Conservation (phyloP, 805 yeast genomes). For the Cyberlindnera xishuangbannaensis region DNA sequence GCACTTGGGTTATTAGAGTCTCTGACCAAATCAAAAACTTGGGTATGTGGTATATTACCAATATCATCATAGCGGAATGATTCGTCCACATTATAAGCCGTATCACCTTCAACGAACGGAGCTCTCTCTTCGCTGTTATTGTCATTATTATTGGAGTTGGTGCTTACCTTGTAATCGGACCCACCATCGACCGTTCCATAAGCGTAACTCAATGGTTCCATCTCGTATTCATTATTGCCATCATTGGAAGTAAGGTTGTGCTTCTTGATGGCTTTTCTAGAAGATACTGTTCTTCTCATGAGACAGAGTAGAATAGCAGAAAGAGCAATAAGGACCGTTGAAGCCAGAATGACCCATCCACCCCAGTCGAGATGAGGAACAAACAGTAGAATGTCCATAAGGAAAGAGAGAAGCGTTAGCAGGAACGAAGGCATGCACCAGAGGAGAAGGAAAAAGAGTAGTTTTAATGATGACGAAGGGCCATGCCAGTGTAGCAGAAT, state of each 20-base stretch:
- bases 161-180: slow-evolving; percentile 9
- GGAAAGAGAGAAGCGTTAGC: slow-evolving; percentile 62
- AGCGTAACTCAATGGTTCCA: slow-evolving; percentile 23
- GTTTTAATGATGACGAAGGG: slow-evolving; percentile 32
- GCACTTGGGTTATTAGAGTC: slow-evolving; percentile 9
- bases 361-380: slow-evolving; percentile 70
- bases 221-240: slow-evolving; percentile 19
- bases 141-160: slow-evolving; percentile 12
- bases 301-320: slow-evolving; percentile 64
- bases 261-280: slow-evolving; percentile 20
- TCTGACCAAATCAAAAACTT: slow-evolving; percentile 19
- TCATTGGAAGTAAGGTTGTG: too few relatives aligned
- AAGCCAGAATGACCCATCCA: slow-evolving; percentile 78
- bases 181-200: slow-evolving; percentile 26
- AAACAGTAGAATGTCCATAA: slow-evolving; percentile 78
- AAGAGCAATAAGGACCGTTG: slow-evolving; percentile 60
- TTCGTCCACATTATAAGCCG: slow-evolving; percentile 9
- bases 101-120: slow-evolving; percentile 16
- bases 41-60: slow-evolving; percentile 17
- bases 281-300: slow-evolving; percentile 58
- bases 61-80: slow-evolving; percentile 16
- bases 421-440: slow-evolving; percentile 66
- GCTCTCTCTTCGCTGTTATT: slow-evolving; percentile 17
- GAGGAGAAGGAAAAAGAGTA: slow-evolving; percentile 46
- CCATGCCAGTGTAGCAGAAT: slow-evolving; percentile 34